phyloP scores from a whole-genome alignment of 23 red algal species.

The Gracilaria vermiculophylla region DNA sequence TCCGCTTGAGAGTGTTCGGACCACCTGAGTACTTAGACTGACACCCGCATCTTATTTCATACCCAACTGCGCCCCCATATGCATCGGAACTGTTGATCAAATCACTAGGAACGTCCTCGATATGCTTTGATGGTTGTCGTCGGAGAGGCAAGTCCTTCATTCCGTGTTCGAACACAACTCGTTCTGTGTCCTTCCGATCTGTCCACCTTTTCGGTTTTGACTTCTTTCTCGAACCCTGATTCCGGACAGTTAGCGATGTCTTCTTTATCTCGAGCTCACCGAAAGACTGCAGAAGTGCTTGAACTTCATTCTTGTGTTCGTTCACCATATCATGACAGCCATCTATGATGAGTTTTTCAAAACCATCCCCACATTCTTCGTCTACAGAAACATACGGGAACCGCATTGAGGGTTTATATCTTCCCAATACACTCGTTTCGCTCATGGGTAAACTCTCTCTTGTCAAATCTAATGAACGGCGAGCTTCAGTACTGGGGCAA shows the following conservation, averaged over 20 bases:
- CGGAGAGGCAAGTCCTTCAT: not conserved
- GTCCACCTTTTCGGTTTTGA: not conserved
- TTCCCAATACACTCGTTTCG: not conserved
- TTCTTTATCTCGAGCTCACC: not conserved
- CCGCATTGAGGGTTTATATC: not conserved
- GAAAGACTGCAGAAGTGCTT: not conserved
- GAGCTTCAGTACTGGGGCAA: not conserved
- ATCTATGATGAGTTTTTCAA: not conserved
- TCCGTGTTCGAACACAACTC: not conserved
- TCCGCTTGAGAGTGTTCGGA: not conserved
- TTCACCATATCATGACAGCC: not conserved
- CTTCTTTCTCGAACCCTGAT: not conserved
- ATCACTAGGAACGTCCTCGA: not conserved
- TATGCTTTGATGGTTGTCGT: not conserved
- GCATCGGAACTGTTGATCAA: not conserved
- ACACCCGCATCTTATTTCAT: not conserved
- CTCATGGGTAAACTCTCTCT: not conserved
- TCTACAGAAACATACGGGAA: not conserved
- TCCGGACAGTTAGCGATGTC: not conserved
- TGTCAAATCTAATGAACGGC: not conserved
- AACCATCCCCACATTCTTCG: not conserved
- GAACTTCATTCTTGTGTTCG: conserved; percentile 20
- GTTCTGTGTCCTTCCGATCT: not conserved
- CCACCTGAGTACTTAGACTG: not conserved
- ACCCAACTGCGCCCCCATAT: not conserved